Base-by-base conservation (phyloP, 257 asterid genomes). In the Nicotiana attenuata region DNA sequence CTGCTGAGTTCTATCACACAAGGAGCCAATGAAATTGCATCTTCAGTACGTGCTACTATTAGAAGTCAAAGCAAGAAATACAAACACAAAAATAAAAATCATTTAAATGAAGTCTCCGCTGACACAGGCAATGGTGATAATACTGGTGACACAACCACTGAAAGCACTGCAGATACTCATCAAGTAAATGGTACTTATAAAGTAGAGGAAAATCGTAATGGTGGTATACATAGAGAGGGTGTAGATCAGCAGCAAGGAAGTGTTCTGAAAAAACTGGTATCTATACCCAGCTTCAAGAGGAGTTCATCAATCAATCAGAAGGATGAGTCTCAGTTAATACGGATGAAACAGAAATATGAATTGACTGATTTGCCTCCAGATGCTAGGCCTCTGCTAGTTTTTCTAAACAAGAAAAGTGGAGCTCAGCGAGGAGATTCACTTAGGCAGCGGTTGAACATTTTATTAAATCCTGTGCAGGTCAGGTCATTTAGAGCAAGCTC, bases 1-100 rank as follows among this genome's bases (percentile, higher is more conserved):
- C 84, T 95, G 82, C 85, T 95, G 68, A 95, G 95, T 82, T 89
- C 99, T 81, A 93, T 95, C 66, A 93, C 98, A 38, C 97, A 92
- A 53, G 98, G 99, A 84, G 99, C 99, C 84, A 95, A 95, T 90
- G 99, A 90, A 86, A 92, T 95, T 78, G 99, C 99, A 28, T 95
- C 98, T 80, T 85, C 99, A 57, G 96, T 95, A 81, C 93, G 99
- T 84, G 98, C 99, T 83, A 93, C 86, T 82, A 90, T 95, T 85
- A 93, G 97, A 89, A 92, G 91, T 90, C 96, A 92, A 85, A 82
- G 94, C 83, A 93, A 88, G 89, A 93, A 93, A 85, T 75, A 92
- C 87, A 95, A 88, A 87, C 91, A 89, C 33, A 89, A 88, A 87
- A 76, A 81, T 77, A 96, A 76, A 31, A 76, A 76, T 6, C 64